Base-by-base conservation (phyloP, 768 basidiomycete genomes). In the Heimioporus sp. region DNA sequence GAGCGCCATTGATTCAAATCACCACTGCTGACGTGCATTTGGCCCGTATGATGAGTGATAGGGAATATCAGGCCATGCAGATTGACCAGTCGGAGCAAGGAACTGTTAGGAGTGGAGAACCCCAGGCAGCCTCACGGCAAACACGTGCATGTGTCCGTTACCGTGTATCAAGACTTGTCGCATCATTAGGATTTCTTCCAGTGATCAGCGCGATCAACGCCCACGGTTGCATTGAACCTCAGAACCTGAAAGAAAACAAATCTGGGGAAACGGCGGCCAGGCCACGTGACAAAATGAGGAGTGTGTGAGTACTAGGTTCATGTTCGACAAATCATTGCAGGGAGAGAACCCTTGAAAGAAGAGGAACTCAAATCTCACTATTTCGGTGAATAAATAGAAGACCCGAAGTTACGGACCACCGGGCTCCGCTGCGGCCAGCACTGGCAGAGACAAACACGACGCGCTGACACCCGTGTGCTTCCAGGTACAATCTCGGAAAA, bases 1-100 rank as follows among this genome's bases (percentile, higher is more conserved):
- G 65, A 61, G 55, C 45, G 53, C 65, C 66, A 62, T 41, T 39
- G 44, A 42, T 20, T n/a, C 21, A 32, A 38, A 39, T 41, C 36
- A 43, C 39, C 17, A 8, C 10, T 30, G 31, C 28, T 43, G 31
- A 28, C 24, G 24, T 17, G 37, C 24, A 49, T 19, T 45, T 39
- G 40, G 20, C 17, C 28, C 47, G 31, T 19, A 34, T 40, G 32
- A 46, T 17, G 16, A 38, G 24, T 28, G 24, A 28, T 28, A 28
- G 24, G 24, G 24, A 28, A 28, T 28, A 28, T 28, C 24, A 28
- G 24, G 24, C 24, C 24, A 28, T 28, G 24, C 24, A 28, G 24
- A 28, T 36, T 16, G 16, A 36, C 35, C 35, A 38, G 37, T 38
- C n/a, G 37, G 37, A 38, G 24, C 6, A 28, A 28, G 3, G 24